phyloP scores from a whole-genome alignment of 352 stramenopile genomes.

The Poterioochromonas sp. region DNA sequence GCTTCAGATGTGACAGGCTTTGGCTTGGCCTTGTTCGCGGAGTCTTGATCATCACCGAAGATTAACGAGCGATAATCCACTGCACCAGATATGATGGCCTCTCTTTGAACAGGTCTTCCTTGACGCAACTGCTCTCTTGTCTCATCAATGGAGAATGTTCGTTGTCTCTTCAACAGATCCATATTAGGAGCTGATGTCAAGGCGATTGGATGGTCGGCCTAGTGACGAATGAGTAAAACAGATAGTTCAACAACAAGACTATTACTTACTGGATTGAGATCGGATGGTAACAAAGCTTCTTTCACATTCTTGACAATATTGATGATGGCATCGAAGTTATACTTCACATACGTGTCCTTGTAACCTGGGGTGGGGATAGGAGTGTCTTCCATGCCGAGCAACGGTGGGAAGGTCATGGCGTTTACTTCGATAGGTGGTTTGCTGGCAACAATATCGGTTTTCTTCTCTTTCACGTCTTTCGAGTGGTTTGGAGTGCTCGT shows the following conservation, averaged over 20 bases:
- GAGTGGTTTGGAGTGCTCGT: background rate
- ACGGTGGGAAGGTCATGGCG: constrained; percentile 14
- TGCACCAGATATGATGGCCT: constrained; percentile 39
- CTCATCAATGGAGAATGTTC: constrained; percentile 81
- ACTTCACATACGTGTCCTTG: constrained; percentile 46
- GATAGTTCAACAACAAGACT: background rate
- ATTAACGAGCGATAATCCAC: constrained; percentile 18
- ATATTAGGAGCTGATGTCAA: constrained; percentile 65
- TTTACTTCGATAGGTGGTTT: constrained; percentile 16
- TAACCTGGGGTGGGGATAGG: constrained; percentile 38
- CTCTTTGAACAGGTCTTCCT: constrained; percentile 68
- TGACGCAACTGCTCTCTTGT: constrained; percentile 72
- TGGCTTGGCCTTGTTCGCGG: background rate
- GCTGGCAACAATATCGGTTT: background rate
- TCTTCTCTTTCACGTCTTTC: background rate
- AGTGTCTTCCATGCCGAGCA: background rate
- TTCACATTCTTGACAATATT: constrained; percentile 80
- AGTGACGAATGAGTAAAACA: too few species aligned
- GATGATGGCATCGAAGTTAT: constrained; percentile 76
- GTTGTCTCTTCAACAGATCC: constrained; percentile 73
- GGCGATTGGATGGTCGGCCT: constrained; percentile 59
- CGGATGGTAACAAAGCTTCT: constrained; percentile 46
- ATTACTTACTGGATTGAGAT: background rate
- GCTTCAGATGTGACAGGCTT: background rate
- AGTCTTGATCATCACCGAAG: constrained; percentile 2